Percentiles rank a stretch among this genome's conserved stretches.
phyloP scores from a whole-genome alignment of 192 early-diverging fungal genomes.

The Backusella macrospora region DNA sequence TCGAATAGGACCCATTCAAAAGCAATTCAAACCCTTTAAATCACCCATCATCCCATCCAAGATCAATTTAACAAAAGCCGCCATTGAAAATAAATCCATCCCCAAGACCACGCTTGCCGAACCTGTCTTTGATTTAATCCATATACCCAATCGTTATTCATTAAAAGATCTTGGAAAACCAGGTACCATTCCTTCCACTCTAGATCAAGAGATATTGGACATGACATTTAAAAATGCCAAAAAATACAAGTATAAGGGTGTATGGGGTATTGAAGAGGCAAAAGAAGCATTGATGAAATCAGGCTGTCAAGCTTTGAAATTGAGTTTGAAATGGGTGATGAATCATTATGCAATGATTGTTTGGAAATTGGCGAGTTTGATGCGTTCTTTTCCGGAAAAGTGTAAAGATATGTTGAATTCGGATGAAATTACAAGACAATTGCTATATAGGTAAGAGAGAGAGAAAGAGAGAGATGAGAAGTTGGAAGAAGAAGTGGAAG shows the following conservation, averaged over 20 bases:
- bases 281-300: slow-evolving; percentile 37
- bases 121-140: slow-evolving; percentile 22
- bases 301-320: slow-evolving; percentile 39
- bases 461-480: too few relatives aligned
- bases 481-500: too few relatives aligned
- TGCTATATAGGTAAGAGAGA: slow-evolving; percentile 52
- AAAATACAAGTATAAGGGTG: slow-evolving; percentile 29
- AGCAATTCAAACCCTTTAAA: slow-evolving; percentile 28
- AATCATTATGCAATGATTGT: slow-evolving; percentile 75
- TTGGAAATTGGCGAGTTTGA: slow-evolving; percentile 71
- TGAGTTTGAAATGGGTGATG: slow-evolving; percentile 48
- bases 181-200: not conserved
- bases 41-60: slow-evolving; percentile 28
- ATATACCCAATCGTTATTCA: not conserved
- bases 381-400: slow-evolving; percentile 54
- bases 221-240: slow-evolving; percentile 39
- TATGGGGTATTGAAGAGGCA: slow-evolving; percentile 58
- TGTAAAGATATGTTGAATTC: slow-evolving; percentile 44
- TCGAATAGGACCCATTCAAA: not conserved
- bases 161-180: slow-evolving; percentile 15
- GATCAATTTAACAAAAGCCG: slow-evolving; percentile 19
- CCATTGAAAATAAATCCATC: not conserved
- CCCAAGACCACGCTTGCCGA: not conserved
- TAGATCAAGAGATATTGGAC: slow-evolving; percentile 10
- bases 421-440: slow-evolving; percentile 50